Conservation (phyloP, 306 rosid species). For the Quercus aquifolioides region DNA sequence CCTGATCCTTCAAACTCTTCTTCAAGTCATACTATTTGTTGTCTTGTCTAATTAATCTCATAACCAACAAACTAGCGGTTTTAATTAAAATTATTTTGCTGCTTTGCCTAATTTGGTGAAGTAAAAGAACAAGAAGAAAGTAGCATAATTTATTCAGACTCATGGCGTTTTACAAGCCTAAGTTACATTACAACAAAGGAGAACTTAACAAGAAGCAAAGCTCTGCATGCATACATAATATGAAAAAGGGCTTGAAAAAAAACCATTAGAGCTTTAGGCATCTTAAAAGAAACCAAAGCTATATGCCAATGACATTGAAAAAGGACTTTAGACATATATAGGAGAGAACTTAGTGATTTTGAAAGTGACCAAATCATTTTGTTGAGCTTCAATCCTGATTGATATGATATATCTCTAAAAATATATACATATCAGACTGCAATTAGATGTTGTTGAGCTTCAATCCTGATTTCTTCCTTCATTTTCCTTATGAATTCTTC, state of each 20-base stretch:
- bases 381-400: no score
- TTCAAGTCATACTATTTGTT: not conserved
- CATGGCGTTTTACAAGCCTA: no score
- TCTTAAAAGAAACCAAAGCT: not conserved
- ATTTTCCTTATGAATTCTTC: conserved; percentile 66
- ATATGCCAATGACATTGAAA: not conserved
- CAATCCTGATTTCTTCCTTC: conserved; percentile 37
- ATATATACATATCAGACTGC: conserved; percentile 30
- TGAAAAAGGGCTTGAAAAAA: not conserved
- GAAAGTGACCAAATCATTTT: conserved; percentile 22
- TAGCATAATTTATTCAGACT: not conserved
- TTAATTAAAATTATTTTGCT: not conserved
- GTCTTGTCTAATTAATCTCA: not conserved
- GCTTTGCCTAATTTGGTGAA: not conserved
- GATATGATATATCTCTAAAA: not conserved
- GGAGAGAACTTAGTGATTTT: conserved; percentile 18
- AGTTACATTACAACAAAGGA: not conserved
- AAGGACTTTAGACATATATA: not conserved
- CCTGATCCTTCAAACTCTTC: not conserved
- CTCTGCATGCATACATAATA: not conserved
- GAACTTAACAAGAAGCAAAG: not conserved
- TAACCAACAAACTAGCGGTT: not conserved
- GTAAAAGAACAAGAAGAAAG: not conserved
- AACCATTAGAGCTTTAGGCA: conserved; percentile 9
- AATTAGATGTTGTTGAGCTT: conserved; percentile 32